A percentile compares a stretch with the other conserved stretches of the same genome.
Conservation (phyloP, 176 grass and related monocot species). For the Aechmea fasciata region DNA sequence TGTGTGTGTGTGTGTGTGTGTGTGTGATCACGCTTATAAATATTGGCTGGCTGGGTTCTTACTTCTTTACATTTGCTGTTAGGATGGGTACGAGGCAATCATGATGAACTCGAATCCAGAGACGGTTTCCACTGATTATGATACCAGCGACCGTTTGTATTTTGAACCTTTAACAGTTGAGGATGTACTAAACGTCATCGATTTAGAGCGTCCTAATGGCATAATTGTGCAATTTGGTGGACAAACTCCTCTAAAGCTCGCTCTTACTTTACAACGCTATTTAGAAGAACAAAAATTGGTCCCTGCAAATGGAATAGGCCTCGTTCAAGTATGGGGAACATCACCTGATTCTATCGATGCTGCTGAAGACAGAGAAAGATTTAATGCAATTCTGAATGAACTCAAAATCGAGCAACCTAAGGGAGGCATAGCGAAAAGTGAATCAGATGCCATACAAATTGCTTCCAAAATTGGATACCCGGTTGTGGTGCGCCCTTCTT, state of each 20-base stretch:
- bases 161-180: conserved; percentile 92
- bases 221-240: conserved; percentile 97
- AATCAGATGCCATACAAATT: conserved; percentile 76
- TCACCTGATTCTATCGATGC: conserved; percentile 98
- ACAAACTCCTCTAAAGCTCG: conserved; percentile 93
- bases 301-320: conserved; percentile 44
- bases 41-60: background rate
- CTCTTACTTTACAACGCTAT: conserved; percentile 70
- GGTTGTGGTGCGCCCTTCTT: conserved; percentile 90
- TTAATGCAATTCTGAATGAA: conserved; percentile 90
- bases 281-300: conserved; percentile 52
- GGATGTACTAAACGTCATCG: conserved; percentile 87
- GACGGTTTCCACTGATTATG: conserved; percentile 97
- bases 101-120: conserved; percentile 99
- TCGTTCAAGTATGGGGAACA: conserved; percentile 91
- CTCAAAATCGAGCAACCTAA: conserved; percentile 88
- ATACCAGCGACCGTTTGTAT: conserved; percentile 87
- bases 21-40: background rate
- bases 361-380: conserved; percentile 87
- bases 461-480: conserved; percentile 83
- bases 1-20: no score
- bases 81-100: conserved; percentile 89
- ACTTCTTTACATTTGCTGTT: conserved; percentile 2
- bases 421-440: conserved; percentile 90
- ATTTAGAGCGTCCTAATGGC: conserved; percentile 84